Evolutionary conservation across 2,329 filamentous ascomycete species (phyloP).

Genomic region (Albifimbria verrucaria): DNA sequence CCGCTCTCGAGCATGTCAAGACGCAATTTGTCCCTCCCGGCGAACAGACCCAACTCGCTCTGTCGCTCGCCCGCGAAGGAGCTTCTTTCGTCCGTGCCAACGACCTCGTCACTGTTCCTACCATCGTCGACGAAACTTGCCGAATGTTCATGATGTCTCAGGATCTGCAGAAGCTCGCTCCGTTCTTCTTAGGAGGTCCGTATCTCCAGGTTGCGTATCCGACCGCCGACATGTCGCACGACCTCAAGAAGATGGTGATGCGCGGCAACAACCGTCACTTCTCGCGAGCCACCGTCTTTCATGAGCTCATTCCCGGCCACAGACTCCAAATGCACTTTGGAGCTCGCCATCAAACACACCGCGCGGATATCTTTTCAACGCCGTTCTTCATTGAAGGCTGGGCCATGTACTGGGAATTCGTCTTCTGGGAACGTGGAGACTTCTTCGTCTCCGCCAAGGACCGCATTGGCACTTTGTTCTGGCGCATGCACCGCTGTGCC

Average conservation of each 20-base stretch:
- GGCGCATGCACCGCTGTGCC: conserved; percentile 60
- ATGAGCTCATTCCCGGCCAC: conserved; percentile 60
- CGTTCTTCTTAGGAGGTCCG: too few relatives aligned
- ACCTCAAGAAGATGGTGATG: conserved; percentile 56
- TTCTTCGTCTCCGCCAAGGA: conserved; percentile 50
- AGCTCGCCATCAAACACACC: conserved; percentile 44
- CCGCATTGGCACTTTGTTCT: conserved; percentile 56
- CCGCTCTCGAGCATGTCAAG: conserved; percentile 55
- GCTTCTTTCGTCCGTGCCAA: conserved; percentile 49
- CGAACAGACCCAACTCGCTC: conserved; percentile 49
- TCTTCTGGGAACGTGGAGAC: conserved; percentile 51
- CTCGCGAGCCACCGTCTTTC: conserved; percentile 56
- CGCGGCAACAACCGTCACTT: conserved; percentile 56
- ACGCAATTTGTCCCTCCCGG: conserved; percentile 51
- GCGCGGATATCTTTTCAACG: conserved; percentile 46
- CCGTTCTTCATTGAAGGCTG: conserved; percentile 60
- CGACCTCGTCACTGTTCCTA: conserved; percentile 53
- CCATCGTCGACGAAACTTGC: conserved; percentile 49
- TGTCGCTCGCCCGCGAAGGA: conserved; percentile 47
- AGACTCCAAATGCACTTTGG: conserved; percentile 51
- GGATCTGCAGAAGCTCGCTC: conserved; percentile 53
- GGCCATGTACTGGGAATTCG: conserved; percentile 60
- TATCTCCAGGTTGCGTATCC: conserved; percentile 50
- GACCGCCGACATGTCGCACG: conserved; percentile 47
- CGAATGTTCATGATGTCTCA: conserved; percentile 56